Evolutionary conservation across 2,329 filamentous ascomycete species (phyloP).

Genomic region (Metarhizium sp.): DNA sequence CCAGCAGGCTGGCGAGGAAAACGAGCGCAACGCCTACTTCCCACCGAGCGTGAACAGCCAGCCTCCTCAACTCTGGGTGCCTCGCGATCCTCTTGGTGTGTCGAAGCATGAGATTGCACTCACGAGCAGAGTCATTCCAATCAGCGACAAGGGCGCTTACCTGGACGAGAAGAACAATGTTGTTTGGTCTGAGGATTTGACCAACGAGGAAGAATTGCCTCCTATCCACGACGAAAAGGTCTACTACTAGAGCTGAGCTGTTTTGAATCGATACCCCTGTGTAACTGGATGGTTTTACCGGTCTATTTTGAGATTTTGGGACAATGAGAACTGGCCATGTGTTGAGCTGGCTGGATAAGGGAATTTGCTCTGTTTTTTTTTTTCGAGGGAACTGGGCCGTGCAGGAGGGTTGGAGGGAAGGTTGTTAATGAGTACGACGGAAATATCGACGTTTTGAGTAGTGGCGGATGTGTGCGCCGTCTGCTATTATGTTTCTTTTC

Average conservation of each 20-base stretch:
- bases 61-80: slow-evolving; percentile 65
- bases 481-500: too few relatives aligned
- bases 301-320: neutral
- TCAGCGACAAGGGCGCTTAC: slow-evolving; percentile 62
- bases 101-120: slow-evolving; percentile 62
- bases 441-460: too few relatives aligned
- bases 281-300: neutral
- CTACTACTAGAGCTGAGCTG: slow-evolving; percentile 27
- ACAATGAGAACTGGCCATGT: neutral
- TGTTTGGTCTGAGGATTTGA: slow-evolving; percentile 26
- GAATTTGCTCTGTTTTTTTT: neutral
- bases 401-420: too few relatives aligned
- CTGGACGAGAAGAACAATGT: slow-evolving; percentile 54
- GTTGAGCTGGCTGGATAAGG: neutral
- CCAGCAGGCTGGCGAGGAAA: slow-evolving; percentile 49
- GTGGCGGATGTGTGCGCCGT: too few relatives aligned
- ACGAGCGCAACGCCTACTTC: slow-evolving; percentile 60
- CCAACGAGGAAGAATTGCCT: slow-evolving; percentile 25
- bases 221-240: slow-evolving; percentile 36
- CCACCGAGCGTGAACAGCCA: slow-evolving; percentile 57
- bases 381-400: neutral
- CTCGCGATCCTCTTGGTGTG: slow-evolving; percentile 59
- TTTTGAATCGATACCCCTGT: slow-evolving; percentile 10
- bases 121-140: slow-evolving; percentile 55
- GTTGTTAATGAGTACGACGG: too few relatives aligned